Base-by-base conservation (phyloP, 2,329 filamentous ascomycete genomes). In the Elsinoe australis region DNA sequence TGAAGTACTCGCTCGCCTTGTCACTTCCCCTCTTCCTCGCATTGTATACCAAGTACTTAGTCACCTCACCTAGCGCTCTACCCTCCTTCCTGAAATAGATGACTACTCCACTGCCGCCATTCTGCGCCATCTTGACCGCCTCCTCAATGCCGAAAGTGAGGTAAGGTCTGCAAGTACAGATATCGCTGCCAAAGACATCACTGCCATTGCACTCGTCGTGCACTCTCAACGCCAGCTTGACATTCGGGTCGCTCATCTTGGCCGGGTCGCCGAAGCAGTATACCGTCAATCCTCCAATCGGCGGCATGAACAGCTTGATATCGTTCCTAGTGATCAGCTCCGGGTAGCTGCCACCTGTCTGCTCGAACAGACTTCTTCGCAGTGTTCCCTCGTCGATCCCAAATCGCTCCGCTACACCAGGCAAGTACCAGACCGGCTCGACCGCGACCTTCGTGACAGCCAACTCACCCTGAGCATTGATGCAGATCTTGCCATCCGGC, bases 21-120 rank as follows among this genome's bases (percentile, higher is more conserved):
- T 89, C 85, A 54, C 80, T 77, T 55, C 84, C 84, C 58, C 85
- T 80, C 69, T 90, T 92, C 24, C 83, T 75, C 44, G 85, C 85
- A 63, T 90, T 92, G 72, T 90, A 78, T 61, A 94, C 88, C 64
- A 83, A 67, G 54, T 83, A 83, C 61, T 95, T 95, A 47, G 88
- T 94, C 22, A 98, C 92, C 66, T 98, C 92, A 47, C 92, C 92
- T 5, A 96, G 72, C 29, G 90, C 92, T 56, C 92, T 79, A 24
- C 92, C 92, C 71, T 98, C 92, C 66, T 98, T 98, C 57, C 92
- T 82, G 78, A 96, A 98, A 66, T 98, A 98, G 64, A 96, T 95
- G 47, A 96, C 92, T 17, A 95, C 87, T 49, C 90, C 90, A 58
- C 84, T 90, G 39, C 90, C 90, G 47, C 90, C 90, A 49, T 85